phyloP scores from a whole-genome alignment of 306 rosid species.

The Nissolia schottii region DNA sequence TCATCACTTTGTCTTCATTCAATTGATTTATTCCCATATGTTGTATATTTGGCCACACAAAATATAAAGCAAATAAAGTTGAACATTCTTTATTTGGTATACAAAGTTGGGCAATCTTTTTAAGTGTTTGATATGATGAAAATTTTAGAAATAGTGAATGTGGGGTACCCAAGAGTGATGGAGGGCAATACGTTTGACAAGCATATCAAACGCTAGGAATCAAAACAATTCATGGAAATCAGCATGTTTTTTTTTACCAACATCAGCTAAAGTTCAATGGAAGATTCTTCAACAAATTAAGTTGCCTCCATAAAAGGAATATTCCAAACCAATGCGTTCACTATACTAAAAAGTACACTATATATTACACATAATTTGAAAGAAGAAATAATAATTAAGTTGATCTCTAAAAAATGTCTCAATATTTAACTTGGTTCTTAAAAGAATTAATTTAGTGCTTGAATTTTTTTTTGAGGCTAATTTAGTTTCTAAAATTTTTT shows the following conservation, averaged over 20 bases:
- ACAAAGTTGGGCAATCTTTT: no score
- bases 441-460: no score
- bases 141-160: background rate
- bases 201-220: background rate
- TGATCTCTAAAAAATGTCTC: no score
- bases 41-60: conserved; percentile 2
- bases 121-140: background rate
- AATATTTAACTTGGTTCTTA: no score
- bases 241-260: conserved; percentile 12
- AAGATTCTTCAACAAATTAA: background rate
- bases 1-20: background rate
- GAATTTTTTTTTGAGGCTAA: no score
- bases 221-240: background rate
- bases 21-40: no score
- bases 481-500: no score
- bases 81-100: no score
- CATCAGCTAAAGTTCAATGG: background rate
- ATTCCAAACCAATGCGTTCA: conserved; percentile 18
- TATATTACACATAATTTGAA: background rate
- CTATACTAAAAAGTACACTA: background rate
- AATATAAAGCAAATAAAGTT: no score
- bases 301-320: background rate
- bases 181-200: background rate
- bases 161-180: conserved; percentile 15
- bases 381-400: no score